Conservation (phyloP, 306 rosid species). For the Datisca glomerata region DNA sequence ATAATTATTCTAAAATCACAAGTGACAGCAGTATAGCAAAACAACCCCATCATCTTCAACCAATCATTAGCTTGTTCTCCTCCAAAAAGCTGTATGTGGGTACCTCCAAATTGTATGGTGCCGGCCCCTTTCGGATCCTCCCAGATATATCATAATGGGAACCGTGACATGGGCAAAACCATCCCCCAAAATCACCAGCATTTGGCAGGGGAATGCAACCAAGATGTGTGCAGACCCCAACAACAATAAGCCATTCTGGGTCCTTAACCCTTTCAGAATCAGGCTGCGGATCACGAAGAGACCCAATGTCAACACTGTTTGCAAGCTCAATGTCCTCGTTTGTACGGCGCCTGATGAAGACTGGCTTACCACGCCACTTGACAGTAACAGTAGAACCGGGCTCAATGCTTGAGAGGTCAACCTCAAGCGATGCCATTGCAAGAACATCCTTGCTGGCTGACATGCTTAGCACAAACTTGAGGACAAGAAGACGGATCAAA, state of each 20-base stretch:
- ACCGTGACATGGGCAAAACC: constrained; percentile 94
- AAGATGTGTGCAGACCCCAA: constrained; percentile 84
- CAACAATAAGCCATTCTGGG: constrained; percentile 76
- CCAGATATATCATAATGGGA: constrained; percentile 81
- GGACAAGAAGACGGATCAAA: constrained; percentile 60
- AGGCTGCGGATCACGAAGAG: constrained; percentile 73
- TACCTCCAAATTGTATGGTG: constrained; percentile 85
- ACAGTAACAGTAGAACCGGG: constrained; percentile 74
- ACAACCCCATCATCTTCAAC: constrained; percentile 27
- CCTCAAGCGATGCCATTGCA: constrained; percentile 77
- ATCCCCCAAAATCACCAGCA: constrained; percentile 82
- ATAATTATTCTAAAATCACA: constrained; percentile 1
- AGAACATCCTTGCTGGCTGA: constrained; percentile 92
- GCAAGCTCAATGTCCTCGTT: constrained; percentile 68
- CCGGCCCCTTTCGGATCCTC: constrained; percentile 79
- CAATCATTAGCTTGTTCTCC: constrained; percentile 57
- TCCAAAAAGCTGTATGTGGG: constrained; percentile 67
- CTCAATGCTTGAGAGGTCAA: constrained; percentile 77
- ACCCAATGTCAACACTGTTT: constrained; percentile 53
- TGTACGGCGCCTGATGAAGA: constrained; percentile 77
- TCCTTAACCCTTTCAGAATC: constrained; percentile 64
- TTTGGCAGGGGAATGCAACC: constrained; percentile 92
- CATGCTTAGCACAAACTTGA: constrained; percentile 81
- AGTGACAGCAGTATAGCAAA: constrained; percentile 1
- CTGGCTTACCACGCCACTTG: constrained; percentile 91